phyloP scores from a whole-genome alignment of 2,329 filamentous ascomycete genomes.

The Neonectria ditissima region DNA sequence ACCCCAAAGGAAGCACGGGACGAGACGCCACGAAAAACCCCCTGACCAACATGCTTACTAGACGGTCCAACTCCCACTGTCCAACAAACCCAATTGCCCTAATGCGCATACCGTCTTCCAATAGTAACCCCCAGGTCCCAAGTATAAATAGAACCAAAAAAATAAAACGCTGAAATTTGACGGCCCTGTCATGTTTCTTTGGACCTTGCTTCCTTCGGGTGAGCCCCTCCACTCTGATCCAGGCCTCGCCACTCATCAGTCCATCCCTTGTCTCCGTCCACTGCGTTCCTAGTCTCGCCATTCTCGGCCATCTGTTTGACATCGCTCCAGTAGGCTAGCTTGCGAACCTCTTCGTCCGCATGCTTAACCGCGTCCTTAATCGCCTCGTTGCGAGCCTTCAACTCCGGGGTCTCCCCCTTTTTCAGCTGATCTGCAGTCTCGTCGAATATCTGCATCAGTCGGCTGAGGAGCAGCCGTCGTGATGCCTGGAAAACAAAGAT shows the following conservation, averaged over 20 bases:
- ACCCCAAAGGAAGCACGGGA: background rate
- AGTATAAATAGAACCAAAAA: conserved; percentile 12
- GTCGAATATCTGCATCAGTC: conserved; percentile 70
- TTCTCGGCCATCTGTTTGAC: conserved; percentile 74
- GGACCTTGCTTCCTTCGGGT: conserved; percentile 45
- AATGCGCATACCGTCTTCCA: background rate
- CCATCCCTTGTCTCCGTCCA: conserved; percentile 52
- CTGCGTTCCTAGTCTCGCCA: conserved; percentile 60
- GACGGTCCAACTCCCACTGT: conserved; percentile 6
- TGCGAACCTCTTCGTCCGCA: conserved; percentile 83
- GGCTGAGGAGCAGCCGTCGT: conserved; percentile 78
- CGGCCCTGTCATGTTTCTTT: conserved; percentile 37
- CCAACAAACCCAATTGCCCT: conserved; percentile 5
- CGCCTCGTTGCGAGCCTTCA: conserved; percentile 67
- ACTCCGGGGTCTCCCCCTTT: conserved; percentile 50
- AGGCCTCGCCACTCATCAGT: conserved; percentile 62
- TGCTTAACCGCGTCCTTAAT: conserved; percentile 80
- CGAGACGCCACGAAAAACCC: background rate
- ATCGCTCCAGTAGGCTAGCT: conserved; percentile 89
- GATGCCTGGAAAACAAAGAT: conserved; percentile 92
- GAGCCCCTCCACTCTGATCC: conserved; percentile 64
- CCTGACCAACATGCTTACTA: conserved; percentile 5
- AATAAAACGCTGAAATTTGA: conserved; percentile 14
- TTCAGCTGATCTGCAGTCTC: conserved; percentile 55
- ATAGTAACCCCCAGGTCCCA: conserved; percentile 1